Conservation (phyloP, 345 rosid species). For the Populus simonii region DNA sequence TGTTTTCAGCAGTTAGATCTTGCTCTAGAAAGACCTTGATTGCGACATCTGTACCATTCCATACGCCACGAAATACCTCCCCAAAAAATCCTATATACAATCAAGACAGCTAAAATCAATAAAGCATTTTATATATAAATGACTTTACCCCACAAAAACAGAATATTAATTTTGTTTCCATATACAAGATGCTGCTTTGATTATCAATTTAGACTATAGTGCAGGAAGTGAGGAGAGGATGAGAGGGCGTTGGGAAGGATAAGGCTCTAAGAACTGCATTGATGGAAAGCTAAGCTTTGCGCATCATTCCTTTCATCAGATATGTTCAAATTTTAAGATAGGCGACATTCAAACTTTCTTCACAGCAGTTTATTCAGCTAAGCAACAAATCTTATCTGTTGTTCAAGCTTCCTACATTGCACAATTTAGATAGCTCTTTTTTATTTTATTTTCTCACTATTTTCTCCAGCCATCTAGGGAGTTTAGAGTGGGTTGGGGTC, state of each 20-base stretch:
- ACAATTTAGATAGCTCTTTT: neutral
- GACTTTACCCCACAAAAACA: neutral
- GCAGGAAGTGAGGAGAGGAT: neutral
- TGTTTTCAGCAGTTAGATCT: constrained; percentile 91
- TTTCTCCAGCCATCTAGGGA: neutral
- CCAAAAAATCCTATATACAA: constrained; percentile 73
- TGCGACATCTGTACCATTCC: constrained; percentile 99
- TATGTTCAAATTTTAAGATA: neutral
- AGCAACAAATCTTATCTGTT: neutral
- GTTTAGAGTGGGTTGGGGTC: neutral
- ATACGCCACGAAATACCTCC: constrained; percentile 91
- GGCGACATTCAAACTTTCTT: neutral
- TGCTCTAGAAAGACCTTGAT: constrained; percentile 95
- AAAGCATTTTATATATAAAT: neutral
- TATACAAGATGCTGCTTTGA: neutral
- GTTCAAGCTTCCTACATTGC: neutral
- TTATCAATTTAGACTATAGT: neutral
- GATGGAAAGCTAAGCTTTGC: neutral
- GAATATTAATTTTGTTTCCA: neutral
- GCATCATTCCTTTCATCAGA: neutral
- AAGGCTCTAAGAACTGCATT: neutral
- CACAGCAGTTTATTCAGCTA: neutral
- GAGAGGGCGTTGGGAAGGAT: neutral
- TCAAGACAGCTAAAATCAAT: neutral
- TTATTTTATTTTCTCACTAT: neutral